Conservation (phyloP, 306 rosid species). For the Sesbania bispinosa region DNA sequence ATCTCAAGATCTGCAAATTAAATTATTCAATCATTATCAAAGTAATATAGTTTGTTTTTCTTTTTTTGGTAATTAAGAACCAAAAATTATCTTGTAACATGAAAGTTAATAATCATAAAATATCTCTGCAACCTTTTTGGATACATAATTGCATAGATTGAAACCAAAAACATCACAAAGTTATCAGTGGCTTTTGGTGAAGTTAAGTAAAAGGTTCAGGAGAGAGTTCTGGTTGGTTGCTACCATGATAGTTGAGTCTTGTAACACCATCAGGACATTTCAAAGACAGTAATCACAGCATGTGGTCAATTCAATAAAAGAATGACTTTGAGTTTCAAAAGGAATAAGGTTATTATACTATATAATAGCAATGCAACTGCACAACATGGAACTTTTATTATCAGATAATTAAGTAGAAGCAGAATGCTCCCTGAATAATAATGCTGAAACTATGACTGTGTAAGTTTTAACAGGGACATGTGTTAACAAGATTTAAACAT, state of each 20-base stretch:
- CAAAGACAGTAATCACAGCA: neutral
- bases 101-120: neutral
- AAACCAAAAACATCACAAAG: neutral
- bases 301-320: neutral
- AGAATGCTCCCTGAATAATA: neutral
- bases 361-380: neutral
- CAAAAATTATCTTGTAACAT: neutral
- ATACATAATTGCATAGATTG: neutral
- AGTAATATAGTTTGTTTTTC: neutral
- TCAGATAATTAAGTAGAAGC: neutral
- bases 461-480: neutral
- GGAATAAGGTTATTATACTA: neutral
- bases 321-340: neutral
- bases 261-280: neutral
- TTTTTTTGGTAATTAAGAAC: too few relatives aligned
- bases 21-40: neutral
- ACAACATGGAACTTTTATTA: neutral
- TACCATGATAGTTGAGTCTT: neutral
- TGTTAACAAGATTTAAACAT: neutral
- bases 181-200: neutral
- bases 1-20: conserved; percentile 50
- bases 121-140: neutral
- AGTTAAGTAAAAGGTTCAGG: neutral
- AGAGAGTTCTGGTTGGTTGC: neutral
- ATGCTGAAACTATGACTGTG: neutral